Conservation (phyloP, 495 filamentous ascomycete genomes). For the Hypoxylon cercidicola region DNA sequence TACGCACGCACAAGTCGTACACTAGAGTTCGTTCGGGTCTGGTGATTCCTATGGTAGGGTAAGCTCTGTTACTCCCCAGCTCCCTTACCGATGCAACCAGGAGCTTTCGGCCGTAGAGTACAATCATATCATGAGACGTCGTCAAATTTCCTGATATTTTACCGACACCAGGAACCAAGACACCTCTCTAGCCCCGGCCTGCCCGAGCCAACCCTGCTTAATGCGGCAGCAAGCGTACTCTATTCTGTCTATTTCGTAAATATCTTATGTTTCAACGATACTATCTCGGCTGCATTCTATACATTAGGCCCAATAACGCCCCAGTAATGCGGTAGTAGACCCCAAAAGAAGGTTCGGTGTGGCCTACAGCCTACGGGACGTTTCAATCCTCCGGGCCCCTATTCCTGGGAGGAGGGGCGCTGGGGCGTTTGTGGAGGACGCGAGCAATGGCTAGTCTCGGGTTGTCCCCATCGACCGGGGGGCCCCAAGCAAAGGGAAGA, state of each 20-base stretch:
- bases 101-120: background rate
- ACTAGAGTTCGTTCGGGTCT: background rate
- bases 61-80: background rate
- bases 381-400: background rate
- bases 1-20: too few relatives aligned
- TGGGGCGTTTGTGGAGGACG: background rate
- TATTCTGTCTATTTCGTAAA: background rate
- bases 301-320: constrained; percentile 1
- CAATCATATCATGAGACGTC: constrained; percentile 1
- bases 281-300: too few relatives aligned
- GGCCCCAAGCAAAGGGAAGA: constrained; percentile 12
- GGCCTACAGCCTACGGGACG: constrained; percentile 18
- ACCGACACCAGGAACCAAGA: background rate
- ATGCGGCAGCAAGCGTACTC: background rate
- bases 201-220: constrained; percentile 13
- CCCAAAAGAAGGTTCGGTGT: constrained; percentile 35
- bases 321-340: constrained; percentile 33
- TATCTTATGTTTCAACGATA: background rate
- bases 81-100: background rate
- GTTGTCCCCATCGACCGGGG: background rate
- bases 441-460: constrained; percentile 1
- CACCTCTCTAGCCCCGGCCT: constrained; percentile 12
- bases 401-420: constrained; percentile 1
- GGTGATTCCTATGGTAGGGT: constrained; percentile 1
- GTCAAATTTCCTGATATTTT: background rate